Base-by-base conservation (phyloP, 176 grass and related monocot genomes). In the Musa beccarii region DNA sequence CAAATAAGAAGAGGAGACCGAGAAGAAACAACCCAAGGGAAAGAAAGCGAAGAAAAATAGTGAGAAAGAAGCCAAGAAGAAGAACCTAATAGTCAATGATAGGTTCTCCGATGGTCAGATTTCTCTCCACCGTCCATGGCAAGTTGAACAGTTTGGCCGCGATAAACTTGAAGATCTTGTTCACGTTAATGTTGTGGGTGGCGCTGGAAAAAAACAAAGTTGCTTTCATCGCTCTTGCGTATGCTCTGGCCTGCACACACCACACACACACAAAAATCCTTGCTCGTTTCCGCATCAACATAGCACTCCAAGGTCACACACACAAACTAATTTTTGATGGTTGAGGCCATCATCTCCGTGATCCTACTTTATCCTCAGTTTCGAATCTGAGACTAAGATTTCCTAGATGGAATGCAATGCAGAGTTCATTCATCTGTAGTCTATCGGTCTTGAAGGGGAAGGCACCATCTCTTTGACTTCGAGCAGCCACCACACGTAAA, bases 101-200 rank as follows among this genome's bases (percentile, higher is more conserved):
- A 71, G 96, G 96, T 84, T 99, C 96, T 83, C 96, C 96, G 75
- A 99, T 67, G 25, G 88, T 99, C 74, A 99, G 78, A 81, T 99
- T 99, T 29, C 96, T 85, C 91, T 99, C 85, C 25, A 99, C 76
- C 22, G 86, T 94, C 82, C 86, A 95, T 34, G 89, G 91, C 29
- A 95, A 80, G 81, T 89, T 88, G 84, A 99, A 99, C 72, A 88
- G 71, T 83, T 89, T 95, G 49, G 96, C 96, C 73, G 82, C 92
- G 59, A 99, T 89, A 75, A 95, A 99, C 83, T 99, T 99, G 87
- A 99, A 95, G 76, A 99, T 95, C 81, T 94, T 99, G 89, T 95
- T 99, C 79, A 99, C 96, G 79, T 99, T 99, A 77, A 99, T 95
- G 69, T 92, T 99, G 83, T 99, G 96, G 71, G 78, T 99, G 56